Percentiles rank a stretch among this genome's conserved stretches.
phyloP scores from a whole-genome alignment of 2,329 filamentous ascomycete genomes.

The Xylaria sp. region DNA sequence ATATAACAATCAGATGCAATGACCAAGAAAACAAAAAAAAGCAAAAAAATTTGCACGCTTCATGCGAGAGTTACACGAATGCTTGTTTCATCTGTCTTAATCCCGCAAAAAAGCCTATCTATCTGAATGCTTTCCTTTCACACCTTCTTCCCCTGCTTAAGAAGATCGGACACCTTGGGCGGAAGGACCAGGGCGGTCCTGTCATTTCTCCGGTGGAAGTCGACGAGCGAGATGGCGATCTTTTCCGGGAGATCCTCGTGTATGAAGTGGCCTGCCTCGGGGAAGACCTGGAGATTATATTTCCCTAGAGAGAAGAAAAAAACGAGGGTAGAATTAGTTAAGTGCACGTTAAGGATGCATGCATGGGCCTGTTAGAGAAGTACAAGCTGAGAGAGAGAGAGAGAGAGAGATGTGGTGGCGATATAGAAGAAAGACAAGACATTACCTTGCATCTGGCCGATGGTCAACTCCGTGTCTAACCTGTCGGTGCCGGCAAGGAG shows the following conservation, averaged over 20 bases:
- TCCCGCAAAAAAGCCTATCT: no score
- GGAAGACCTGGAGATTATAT: slow-evolving; percentile 94
- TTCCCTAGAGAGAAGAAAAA: slow-evolving; percentile 66
- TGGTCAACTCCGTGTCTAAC: slow-evolving; percentile 51
- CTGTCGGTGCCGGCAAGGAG: slow-evolving; percentile 49
- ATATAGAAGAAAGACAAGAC: slow-evolving; percentile 33
- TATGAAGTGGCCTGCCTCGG: slow-evolving; percentile 94
- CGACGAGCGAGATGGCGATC: slow-evolving; percentile 83
- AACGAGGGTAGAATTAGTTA: slow-evolving; percentile 4
- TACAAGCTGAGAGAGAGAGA: slow-evolving; percentile 1
- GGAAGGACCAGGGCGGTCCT: slow-evolving; percentile 84
- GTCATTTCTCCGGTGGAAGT: slow-evolving; percentile 94
- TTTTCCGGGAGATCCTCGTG: slow-evolving; percentile 95
- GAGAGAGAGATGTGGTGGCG: slow-evolving; percentile 5
- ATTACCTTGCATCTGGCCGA: slow-evolving; percentile 53
- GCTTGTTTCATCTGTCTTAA: neutral
- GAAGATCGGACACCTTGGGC: slow-evolving; percentile 85
- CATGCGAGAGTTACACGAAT: neutral
- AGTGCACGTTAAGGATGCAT: neutral
- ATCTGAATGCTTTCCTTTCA: slow-evolving; percentile 25
- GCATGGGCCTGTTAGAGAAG: slow-evolving; percentile 21
- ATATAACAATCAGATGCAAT: neutral
- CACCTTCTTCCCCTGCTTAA: slow-evolving; percentile 70
- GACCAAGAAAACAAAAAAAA: no score
- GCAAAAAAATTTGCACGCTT: neutral